These are phyloP conservation scores for Nidula niveotomentosa DNA, from an alignment of 1,284 basidiomycete species.

Conservation along the genomic window DNA sequence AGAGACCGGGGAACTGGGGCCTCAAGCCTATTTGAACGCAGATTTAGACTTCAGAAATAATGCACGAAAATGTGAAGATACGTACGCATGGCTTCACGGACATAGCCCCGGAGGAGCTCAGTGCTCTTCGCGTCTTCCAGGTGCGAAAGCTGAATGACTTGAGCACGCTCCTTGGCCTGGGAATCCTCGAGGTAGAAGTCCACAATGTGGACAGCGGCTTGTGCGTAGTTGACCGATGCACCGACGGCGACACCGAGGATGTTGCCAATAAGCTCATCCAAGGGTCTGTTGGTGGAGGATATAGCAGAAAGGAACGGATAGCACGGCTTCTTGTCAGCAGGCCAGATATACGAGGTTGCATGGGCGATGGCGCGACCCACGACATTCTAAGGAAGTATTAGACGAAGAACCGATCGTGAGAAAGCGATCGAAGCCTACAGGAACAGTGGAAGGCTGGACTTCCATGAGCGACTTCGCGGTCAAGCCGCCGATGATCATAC, in stretches of 20 bases:
- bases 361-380: constrained; percentile 16
- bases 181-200: constrained; percentile 56
- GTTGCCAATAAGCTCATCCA: constrained; percentile 41
- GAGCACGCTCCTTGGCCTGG: constrained; percentile 32
- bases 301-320: constrained; percentile 44
- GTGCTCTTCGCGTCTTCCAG: constrained; percentile 30
- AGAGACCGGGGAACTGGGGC: constrained; percentile 43
- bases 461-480: constrained; percentile 30
- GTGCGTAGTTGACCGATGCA: constrained; percentile 44
- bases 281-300: constrained; percentile 35
- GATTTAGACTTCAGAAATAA: not conserved
- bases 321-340: constrained; percentile 30
- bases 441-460: constrained; percentile 22
- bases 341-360: constrained; percentile 26
- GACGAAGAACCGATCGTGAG: no score
- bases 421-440: constrained; percentile 19
- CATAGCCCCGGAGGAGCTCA: constrained; percentile 46
- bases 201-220: constrained; percentile 44
- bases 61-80: constrained; percentile 4
- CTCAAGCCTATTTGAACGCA: constrained; percentile 29
- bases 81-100: constrained; percentile 52
- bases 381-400: constrained; percentile 14
- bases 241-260: constrained; percentile 49
- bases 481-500: constrained; percentile 29
- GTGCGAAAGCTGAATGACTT: constrained; percentile 36